Conservation (phyloP, 1,139 yeast species). For the Pichia sp. region DNA sequence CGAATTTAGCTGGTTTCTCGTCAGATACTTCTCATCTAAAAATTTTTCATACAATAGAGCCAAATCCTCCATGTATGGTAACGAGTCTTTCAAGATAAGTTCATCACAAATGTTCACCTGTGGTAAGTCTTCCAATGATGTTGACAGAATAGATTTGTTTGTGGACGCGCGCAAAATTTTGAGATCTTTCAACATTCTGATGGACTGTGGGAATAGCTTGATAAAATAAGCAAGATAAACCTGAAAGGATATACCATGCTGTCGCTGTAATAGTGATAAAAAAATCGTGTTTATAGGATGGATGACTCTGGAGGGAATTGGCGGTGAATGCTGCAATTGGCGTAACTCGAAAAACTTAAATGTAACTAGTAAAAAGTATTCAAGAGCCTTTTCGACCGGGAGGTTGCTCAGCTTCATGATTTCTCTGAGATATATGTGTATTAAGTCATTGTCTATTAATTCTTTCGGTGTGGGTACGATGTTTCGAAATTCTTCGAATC, state of each 20-base stretch:
- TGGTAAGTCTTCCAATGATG: slow-evolving; percentile 3
- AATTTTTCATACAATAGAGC: slow-evolving; percentile 9
- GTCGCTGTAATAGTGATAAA: slow-evolving; percentile 5
- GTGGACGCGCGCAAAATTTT: slow-evolving; percentile 3
- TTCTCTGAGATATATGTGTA: slow-evolving; percentile 9
- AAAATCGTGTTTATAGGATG: slow-evolving; percentile 9
- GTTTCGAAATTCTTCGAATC: slow-evolving; percentile 2
- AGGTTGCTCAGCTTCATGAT: slow-evolving; percentile 2
- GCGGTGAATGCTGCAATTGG: background rate
- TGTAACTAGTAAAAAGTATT: slow-evolving; percentile 7
- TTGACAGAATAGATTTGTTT: background rate
- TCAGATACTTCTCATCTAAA: slow-evolving; percentile 3
- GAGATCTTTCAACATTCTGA: slow-evolving; percentile 2
- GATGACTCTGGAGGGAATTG: background rate
- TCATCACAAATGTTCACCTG: slow-evolving; percentile 8
- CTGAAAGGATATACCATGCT: slow-evolving; percentile 4
- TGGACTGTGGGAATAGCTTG: slow-evolving; percentile 9
- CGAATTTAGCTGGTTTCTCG: slow-evolving; percentile 1
- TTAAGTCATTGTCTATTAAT: slow-evolving; percentile 2
- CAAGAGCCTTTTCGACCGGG: slow-evolving; percentile 6
- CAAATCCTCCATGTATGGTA: slow-evolving; percentile 9
- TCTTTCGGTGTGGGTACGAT: background rate
- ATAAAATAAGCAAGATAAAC: slow-evolving; percentile 9
- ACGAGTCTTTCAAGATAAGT: slow-evolving; percentile 1
- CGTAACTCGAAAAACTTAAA: slow-evolving; percentile 3